These are phyloP conservation scores for Breviolum minutum DNA, from an alignment of 73 alveolate species.

Conservation along the genomic window DNA sequence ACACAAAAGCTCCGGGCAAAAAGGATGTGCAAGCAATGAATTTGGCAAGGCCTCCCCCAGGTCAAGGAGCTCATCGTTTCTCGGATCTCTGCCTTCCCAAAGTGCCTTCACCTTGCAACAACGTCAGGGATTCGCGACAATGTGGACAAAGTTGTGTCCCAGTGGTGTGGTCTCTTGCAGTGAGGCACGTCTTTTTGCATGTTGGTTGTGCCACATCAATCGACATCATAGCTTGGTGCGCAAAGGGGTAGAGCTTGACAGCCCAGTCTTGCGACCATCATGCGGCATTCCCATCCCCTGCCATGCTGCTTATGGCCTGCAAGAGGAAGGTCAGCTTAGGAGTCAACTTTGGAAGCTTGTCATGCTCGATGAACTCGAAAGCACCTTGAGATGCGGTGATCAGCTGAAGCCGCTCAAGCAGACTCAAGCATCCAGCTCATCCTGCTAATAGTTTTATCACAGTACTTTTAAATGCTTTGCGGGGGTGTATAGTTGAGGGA, in stretches of 20 bases:
- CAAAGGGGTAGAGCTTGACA: no score
- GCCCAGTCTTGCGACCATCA: no score
- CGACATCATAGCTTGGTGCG: no score
- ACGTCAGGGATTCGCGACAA: not conserved
- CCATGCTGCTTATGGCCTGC: constrained; percentile 15
- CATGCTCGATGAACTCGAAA: constrained; percentile 84
- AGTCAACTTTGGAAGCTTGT: constrained; percentile 84
- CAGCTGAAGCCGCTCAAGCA: not conserved
- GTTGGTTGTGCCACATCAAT: no score
- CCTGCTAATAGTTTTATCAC: no score
- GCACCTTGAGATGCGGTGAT: constrained; percentile 1
- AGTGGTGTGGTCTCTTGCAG: no score
- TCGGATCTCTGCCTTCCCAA: constrained; percentile 80
- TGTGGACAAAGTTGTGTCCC: not conserved
- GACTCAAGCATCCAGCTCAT: no score
- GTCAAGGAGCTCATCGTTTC: constrained; percentile 75
- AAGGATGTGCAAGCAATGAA: not conserved
- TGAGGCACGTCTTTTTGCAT: no score
- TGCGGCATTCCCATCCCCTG: not conserved
- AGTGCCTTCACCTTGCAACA: constrained; percentile 52
- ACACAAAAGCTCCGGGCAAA: not conserved
- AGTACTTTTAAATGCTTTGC: no score
- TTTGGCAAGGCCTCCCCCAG: constrained; percentile 36
- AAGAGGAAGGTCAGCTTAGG: constrained; percentile 84
- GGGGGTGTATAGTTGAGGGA: no score